These are phyloP conservation scores for Kuraishia floccosa DNA, from an alignment of 805 yeast species.

Conservation along the genomic window DNA sequence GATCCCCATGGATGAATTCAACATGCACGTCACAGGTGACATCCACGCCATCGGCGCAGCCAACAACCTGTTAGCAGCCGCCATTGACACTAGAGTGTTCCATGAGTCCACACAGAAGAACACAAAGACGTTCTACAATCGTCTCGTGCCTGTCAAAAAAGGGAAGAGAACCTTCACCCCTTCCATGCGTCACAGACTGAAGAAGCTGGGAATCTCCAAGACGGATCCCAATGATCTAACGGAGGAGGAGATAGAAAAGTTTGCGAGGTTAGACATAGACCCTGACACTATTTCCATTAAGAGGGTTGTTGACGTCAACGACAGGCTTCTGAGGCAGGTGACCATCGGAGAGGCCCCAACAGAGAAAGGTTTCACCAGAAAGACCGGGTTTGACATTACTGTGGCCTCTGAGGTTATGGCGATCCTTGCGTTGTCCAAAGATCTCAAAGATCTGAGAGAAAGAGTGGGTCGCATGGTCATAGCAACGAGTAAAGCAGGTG, in stretches of 20 bases:
- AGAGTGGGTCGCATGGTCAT: constrained; percentile 87
- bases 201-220: constrained; percentile 71
- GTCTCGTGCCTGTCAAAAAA: constrained; percentile 79
- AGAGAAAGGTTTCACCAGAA: constrained; percentile 79
- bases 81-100: constrained; percentile 94
- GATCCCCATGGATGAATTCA: constrained; percentile 98
- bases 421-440: constrained; percentile 72
- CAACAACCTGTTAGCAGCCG: constrained; percentile 89
- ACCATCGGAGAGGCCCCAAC: constrained; percentile 90
- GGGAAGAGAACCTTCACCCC: constrained; percentile 72
- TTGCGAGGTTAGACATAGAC: constrained; percentile 81
- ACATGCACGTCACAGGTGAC: constrained; percentile 95
- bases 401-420: constrained; percentile 98
- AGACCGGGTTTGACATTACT: constrained; percentile 90
- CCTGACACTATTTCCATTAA: constrained; percentile 85
- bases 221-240: constrained; percentile 75
- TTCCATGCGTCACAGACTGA: constrained; percentile 66
- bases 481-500: constrained; percentile 65
- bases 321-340: constrained; percentile 79
- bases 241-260: constrained; percentile 58
- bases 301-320: constrained; percentile 92
- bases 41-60: constrained; percentile 95
- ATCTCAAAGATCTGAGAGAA: constrained; percentile 72
- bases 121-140: constrained; percentile 67
- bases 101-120: constrained; percentile 81